Conservation (phyloP, 2,329 filamentous ascomycete genomes). For the Pezicula carpinea region DNA sequence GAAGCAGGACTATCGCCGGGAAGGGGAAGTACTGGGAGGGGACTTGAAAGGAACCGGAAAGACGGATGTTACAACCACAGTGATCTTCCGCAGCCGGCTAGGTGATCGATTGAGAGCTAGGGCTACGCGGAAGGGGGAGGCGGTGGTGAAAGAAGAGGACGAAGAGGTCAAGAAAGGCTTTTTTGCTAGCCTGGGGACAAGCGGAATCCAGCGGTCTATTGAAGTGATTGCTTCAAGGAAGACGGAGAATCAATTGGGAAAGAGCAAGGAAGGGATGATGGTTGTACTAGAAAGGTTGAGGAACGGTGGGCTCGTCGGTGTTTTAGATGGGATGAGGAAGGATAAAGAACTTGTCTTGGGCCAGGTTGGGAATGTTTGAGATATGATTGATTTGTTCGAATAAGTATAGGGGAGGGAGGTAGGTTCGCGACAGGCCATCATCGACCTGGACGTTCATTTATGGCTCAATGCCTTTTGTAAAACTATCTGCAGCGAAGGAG, state of each 20-base stretch:
- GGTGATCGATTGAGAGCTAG: constrained; percentile 53
- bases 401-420: constrained; percentile 9
- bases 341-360: constrained; percentile 39
- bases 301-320: constrained; percentile 60
- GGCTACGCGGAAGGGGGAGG: constrained; percentile 31
- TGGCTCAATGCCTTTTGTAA: too few relatives aligned
- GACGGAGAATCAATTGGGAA: constrained; percentile 72
- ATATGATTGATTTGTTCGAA: too few relatives aligned
- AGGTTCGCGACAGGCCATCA: too few relatives aligned
- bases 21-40: constrained; percentile 19
- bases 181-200: constrained; percentile 58
- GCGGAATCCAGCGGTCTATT: constrained; percentile 72
- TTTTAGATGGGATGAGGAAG: constrained; percentile 65
- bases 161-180: constrained; percentile 44
- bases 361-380: constrained; percentile 2
- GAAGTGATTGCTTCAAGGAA: constrained; percentile 74
- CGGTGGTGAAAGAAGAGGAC: constrained; percentile 33
- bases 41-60: constrained; percentile 26
- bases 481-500: too few relatives aligned
- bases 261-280: constrained; percentile 79
- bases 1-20: constrained; percentile 59
- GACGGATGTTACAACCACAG: constrained; percentile 69
- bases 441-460: too few relatives aligned
- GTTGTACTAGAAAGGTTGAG: constrained; percentile 71
- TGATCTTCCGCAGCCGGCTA: constrained; percentile 67